These are phyloP conservation scores for Malus sylvestris DNA, from an alignment of 306 rosid genomes.

Conservation along the genomic window DNA sequence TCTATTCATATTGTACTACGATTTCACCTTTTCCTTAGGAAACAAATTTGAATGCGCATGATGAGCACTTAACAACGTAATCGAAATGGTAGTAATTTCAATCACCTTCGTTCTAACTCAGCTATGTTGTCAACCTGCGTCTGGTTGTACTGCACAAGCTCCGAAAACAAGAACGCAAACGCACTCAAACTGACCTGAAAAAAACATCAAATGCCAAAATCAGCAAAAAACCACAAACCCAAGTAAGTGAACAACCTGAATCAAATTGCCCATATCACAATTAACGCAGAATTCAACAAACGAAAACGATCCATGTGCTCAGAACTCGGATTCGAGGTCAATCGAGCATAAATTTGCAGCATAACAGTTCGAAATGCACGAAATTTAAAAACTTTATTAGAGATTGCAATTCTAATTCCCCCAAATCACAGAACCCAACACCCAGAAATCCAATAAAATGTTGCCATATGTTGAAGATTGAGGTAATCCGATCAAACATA, in stretches of 20 bases:
- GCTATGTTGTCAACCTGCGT: conserved; percentile 95
- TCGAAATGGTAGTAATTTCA: neutral
- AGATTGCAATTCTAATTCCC: neutral
- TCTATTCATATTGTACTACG: neutral
- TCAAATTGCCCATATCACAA: neutral
- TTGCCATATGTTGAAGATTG: neutral
- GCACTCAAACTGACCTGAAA: conserved; percentile 97
- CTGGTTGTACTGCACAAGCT: conserved; percentile 98
- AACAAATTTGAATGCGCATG: neutral
- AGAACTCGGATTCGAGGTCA: neutral
- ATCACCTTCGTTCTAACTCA: conserved; percentile 88
- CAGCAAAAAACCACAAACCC: neutral
- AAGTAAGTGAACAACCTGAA: neutral
- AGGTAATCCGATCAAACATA: neutral
- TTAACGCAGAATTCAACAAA: neutral
- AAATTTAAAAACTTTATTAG: neutral
- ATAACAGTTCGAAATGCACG: neutral
- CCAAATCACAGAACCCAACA: neutral
- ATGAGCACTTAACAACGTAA: neutral
- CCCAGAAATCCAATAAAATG: neutral
- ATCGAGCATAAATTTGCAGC: neutral
- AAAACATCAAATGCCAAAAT: neutral
- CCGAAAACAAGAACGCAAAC: conserved; percentile 93
- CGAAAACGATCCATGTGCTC: neutral
- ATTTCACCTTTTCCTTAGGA: neutral